Evolutionary conservation across 1,284 basidiomycete species (phyloP), one percentile per base, ranked within the genome.

Genomic region (Austroboletus niveus): DNA sequence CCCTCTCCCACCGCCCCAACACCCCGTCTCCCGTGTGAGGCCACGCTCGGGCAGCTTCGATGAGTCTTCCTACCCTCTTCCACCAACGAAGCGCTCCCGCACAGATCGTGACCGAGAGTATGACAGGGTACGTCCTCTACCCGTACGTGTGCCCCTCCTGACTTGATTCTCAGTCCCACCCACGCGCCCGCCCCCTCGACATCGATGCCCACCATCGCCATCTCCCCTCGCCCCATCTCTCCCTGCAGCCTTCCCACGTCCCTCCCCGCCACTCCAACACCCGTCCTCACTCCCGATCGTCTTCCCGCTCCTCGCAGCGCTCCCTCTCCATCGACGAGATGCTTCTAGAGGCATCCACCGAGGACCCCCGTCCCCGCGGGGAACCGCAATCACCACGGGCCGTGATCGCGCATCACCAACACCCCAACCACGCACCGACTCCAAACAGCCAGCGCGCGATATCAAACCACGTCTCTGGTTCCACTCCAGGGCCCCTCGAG

Each of bases 271-370:
- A 52, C 45, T 14, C 55, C 1, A 56, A 65, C 32, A 44, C 54
- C 40, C 55, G 42, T 36, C 52, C 52, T 10, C 55, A 45, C 50
- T 65, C 54, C 55, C 60, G 74, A 46, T 72, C 74, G 0, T 63
- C 57, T 5, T 65, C 66, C 14, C 63, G 61, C 35, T 72, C 72
- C 0, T 66, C 59, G 0, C 35, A 70, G 62, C 57, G 65, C 61
- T 69, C 69, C 66, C 72, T 68, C 45, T 69, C 66, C 30, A 72
- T 86, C 47, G 84, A 85, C 51, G 84, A 86, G 59, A 80, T 85
- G 77, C 72, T 86, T 45, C 64, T 85, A 45, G 76, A 79, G 54
- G 81, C 83, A 3, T 73, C 77, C 10, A 74, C 78, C 0, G 68
- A 68, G 8, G 60, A 69, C 48, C 54, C 60, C 10, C 66, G 56